Evolutionary conservation across 2,329 filamentous ascomycete species (phyloP).

Genomic region (Didymella lethalis): DNA sequence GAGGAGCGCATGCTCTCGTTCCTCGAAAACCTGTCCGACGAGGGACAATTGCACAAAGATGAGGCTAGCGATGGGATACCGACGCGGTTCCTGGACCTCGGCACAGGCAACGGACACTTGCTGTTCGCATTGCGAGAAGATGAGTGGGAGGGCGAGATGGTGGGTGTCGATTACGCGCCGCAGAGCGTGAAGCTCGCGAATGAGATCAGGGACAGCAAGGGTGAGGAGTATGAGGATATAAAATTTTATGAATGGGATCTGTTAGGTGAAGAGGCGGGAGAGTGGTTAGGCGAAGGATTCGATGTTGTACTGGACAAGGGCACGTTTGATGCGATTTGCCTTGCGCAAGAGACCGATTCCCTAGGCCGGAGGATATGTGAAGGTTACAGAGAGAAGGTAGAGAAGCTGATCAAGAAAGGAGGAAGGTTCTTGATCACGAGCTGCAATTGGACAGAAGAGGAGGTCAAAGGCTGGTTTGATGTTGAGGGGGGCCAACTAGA

Average conservation of each 20-base stretch:
- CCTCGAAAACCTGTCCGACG: conserved; percentile 61
- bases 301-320: conserved; percentile 97
- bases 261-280: conserved; percentile 50
- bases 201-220: conserved; percentile 60
- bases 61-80: conserved; percentile 27
- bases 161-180: conserved; percentile 88
- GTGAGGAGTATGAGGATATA: conserved; percentile 47
- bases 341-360: conserved; percentile 66
- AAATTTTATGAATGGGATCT: conserved; percentile 64
- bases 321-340: conserved; percentile 92
- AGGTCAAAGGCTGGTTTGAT: conserved; percentile 82
- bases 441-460: conserved; percentile 96
- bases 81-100: conserved; percentile 79
- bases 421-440: conserved; percentile 87
- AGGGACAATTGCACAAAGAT: conserved; percentile 55
- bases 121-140: conserved; percentile 79
- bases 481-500: conserved; percentile 65
- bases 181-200: conserved; percentile 77
- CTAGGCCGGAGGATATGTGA: conserved; percentile 72
- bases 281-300: conserved; percentile 74
- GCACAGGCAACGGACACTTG: conserved; percentile 92
- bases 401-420: conserved; percentile 71
- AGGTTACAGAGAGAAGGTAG: conserved; percentile 74
- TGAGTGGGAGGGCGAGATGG: conserved; percentile 73
- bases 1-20: conserved; percentile 80